These are phyloP conservation scores for Suillus subaureus DNA, from an alignment of 768 basidiomycete species.

Conservation along the genomic window DNA sequence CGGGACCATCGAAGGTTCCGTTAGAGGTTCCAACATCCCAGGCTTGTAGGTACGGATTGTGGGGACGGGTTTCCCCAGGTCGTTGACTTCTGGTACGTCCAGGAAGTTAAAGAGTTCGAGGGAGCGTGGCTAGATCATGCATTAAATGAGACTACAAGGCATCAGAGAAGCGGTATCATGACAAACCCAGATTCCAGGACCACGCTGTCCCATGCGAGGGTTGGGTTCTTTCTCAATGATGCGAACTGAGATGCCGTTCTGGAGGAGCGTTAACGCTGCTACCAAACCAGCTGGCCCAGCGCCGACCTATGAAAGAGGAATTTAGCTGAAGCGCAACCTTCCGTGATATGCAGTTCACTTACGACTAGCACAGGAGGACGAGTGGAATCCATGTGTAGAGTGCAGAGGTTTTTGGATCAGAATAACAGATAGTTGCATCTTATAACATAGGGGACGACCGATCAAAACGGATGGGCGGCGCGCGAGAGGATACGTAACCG, in stretches of 20 bases:
- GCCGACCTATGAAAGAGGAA: conserved; percentile 38
- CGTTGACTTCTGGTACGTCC: conserved; percentile 38
- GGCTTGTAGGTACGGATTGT: conserved; percentile 36
- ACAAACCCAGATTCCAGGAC: conserved; percentile 39
- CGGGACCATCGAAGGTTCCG: conserved; percentile 20
- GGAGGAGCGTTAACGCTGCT: conserved; percentile 40
- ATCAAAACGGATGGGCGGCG: not conserved
- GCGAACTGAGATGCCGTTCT: conserved; percentile 27
- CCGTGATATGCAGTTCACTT: conserved; percentile 7
- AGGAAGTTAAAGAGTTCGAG: conserved; percentile 43
- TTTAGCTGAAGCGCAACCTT: not conserved
- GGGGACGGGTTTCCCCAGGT: conserved; percentile 28
- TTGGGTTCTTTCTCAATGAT: conserved; percentile 18
- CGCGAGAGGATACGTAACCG: not conserved
- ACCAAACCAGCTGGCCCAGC: conserved; percentile 50
- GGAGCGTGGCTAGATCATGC: conserved; percentile 39
- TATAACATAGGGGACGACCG: not conserved
- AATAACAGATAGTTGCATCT: not conserved
- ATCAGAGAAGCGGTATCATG: not conserved
- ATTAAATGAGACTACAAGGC: not conserved
- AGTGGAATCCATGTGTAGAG: not conserved
- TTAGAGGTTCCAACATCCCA: not conserved
- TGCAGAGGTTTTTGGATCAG: not conserved
- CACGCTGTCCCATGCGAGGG: conserved; percentile 40
- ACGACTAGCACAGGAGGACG: conserved; percentile 12